A percentile compares a stretch with the other conserved stretches of the same genome.
These are phyloP conservation scores for Starmerella apis DNA, from an alignment of 805 yeast genomes.

Conservation along the genomic window DNA sequence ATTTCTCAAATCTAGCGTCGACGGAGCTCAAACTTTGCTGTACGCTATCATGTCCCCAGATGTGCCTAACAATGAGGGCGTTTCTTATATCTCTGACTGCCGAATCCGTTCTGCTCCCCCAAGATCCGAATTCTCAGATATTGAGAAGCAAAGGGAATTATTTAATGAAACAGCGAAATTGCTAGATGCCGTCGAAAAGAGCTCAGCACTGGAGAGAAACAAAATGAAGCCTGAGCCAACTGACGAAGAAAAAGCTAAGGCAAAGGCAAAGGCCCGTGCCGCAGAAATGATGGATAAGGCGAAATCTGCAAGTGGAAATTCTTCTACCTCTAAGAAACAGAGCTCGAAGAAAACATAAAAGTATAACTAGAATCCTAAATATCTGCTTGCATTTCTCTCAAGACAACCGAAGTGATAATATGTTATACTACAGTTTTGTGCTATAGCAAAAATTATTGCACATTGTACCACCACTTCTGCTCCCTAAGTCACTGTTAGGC, in stretches of 20 bases:
- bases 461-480: no score
- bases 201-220: conserved; percentile 59
- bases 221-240: conserved; percentile 13
- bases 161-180: conserved; percentile 51
- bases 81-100: conserved; percentile 67
- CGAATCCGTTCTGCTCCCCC: conserved; percentile 38
- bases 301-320: neutral
- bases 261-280: conserved; percentile 7
- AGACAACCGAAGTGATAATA: neutral
- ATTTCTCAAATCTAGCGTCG: conserved; percentile 58
- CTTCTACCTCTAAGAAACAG: neutral
- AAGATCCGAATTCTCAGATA: conserved; percentile 55
- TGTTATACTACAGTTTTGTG: neutral
- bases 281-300: conserved; percentile 11
- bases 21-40: conserved; percentile 71
- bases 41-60: conserved; percentile 66
- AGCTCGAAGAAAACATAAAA: neutral
- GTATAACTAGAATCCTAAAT: neutral
- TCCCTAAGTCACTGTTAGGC: no score
- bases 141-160: conserved; percentile 47
- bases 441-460: no score
- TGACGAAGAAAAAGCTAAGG: conserved; percentile 8
- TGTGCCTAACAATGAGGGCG: conserved; percentile 51
- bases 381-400: no score
- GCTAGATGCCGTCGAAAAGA: conserved; percentile 55